Percentiles rank a stretch among this genome's conserved stretches.
Conservation (phyloP, 208 protist genomes). For the Trypanosoma lewisi region DNA sequence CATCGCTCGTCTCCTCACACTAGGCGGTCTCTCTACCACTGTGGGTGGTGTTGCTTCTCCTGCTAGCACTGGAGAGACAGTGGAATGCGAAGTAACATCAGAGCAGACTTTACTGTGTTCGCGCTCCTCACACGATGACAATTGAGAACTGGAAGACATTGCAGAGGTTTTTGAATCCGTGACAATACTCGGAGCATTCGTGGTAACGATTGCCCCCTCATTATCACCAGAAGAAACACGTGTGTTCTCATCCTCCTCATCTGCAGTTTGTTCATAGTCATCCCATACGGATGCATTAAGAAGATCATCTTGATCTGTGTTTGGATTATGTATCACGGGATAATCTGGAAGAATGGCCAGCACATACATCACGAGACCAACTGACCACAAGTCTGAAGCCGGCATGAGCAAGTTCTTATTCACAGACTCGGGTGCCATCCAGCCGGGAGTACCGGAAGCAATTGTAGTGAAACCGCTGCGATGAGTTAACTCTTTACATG, state of each 20-base stretch:
- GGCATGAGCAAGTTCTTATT: conserved; percentile 57
- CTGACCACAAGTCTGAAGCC: conserved; percentile 78
- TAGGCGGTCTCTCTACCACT: not conserved
- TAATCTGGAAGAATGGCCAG: conserved; percentile 73
- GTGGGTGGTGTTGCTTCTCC: not conserved
- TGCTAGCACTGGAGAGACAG: too few species aligned
- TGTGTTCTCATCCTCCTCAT: too few species aligned
- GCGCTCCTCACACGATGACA: too few species aligned
- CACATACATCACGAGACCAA: conserved; percentile 78
- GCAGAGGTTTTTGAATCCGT: too few species aligned
- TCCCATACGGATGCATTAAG: conserved; percentile 66
- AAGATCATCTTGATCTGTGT: conserved; percentile 41
- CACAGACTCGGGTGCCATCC: conserved; percentile 77
- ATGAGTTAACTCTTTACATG: conserved; percentile 43
- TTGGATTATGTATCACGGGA: conserved; percentile 63
- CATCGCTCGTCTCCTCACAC: too few species aligned
- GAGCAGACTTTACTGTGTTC: too few species aligned
- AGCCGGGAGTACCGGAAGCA: conserved; percentile 50
- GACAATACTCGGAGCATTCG: too few species aligned
- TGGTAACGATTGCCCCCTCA: too few species aligned
- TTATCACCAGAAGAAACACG: too few species aligned
- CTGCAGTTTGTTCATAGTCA: conserved; percentile 4
- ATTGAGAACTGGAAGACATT: too few species aligned
- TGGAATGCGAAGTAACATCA: too few species aligned
- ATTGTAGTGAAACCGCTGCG: conserved; percentile 32